Base-by-base conservation (phyloP, 2,329 filamentous ascomycete genomes). In the Cephalotrichum gorgonifer region DNA sequence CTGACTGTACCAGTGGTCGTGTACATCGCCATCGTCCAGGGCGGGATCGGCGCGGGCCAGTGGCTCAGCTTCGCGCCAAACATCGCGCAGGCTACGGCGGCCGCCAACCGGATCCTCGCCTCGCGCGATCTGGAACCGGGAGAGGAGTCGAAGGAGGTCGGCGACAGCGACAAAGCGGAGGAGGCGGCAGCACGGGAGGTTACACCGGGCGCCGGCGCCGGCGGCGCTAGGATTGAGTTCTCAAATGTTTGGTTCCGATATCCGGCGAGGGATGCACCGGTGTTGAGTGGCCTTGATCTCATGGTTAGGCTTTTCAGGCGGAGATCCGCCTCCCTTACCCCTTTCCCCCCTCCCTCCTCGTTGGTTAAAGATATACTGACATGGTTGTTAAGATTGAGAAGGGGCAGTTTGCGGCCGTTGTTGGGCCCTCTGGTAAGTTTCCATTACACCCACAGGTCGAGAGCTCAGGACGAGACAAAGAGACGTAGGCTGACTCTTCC, bases 21-120 rank as follows among this genome's bases (percentile, higher is more conserved):
- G 9, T 52, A 53, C 20, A 51, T 53, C 11, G 48, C 49, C 7
- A 48, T 48, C 15, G 47, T 54, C 22, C 53, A 54, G 26, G 51
- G 52, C 28, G 52, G 50, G 2, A 50, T 53, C 12, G 43, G 47
- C 12, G 48, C 44, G 2, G 84, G 82, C 1, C 76, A 83, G 52
- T 79, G 81, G 50, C 78, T 88, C 53, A 78, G 77, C 39, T 84
- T 85, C 54, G 78, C 79, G 0, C 79, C 81, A 6, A 85, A 83
- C 53, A 74, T 75, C 0, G 78, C 78, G 2, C 76, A 81, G 60
- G 77, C 75, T 4, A 69, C 73, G 0, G 76, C 72, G 0, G 78
- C 79, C 0, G 73, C 79, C 5, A 82, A 81, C 57, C 71, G 78
- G 15, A 82, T 83, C 52, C 47, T 44, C 12, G 23, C 30, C 27